These are phyloP conservation scores for Pistacia integerrima DNA, from an alignment of 345 rosid species.

Conservation along the genomic window DNA sequence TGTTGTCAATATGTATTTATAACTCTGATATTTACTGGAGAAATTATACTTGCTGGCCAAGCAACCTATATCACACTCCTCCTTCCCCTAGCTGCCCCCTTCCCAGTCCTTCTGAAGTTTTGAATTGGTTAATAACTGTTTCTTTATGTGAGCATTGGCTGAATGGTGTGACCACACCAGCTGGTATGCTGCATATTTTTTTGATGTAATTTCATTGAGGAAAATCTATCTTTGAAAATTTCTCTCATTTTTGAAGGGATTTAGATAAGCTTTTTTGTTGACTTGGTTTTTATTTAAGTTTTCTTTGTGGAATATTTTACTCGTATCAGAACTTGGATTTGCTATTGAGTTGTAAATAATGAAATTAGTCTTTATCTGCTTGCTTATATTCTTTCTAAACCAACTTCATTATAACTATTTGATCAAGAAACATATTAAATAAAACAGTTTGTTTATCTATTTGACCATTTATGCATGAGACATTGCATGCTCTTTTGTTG, in stretches of 20 bases:
- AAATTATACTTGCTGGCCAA: neutral
- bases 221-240: neutral
- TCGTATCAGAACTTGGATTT: neutral
- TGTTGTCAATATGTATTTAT: neutral
- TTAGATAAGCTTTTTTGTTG: neutral
- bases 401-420: neutral
- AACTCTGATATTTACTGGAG: too few species aligned
- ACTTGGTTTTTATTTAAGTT: neutral
- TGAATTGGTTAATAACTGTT: neutral
- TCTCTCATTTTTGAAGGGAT: neutral
- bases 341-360: neutral
- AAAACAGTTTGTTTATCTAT: neutral
- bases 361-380: neutral
- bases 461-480: neutral
- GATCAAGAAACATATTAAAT: neutral
- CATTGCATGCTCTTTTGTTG: neutral
- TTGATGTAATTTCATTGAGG: neutral
- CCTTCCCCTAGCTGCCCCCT: neutral
- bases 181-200: neutral
- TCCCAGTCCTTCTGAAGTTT: neutral
- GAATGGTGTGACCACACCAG: neutral
- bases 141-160: neutral
- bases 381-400: neutral
- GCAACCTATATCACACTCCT: neutral
- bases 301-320: constrained; percentile 5